phyloP scores from a whole-genome alignment of 257 asterid genomes.

The Cinchona pubescens region DNA sequence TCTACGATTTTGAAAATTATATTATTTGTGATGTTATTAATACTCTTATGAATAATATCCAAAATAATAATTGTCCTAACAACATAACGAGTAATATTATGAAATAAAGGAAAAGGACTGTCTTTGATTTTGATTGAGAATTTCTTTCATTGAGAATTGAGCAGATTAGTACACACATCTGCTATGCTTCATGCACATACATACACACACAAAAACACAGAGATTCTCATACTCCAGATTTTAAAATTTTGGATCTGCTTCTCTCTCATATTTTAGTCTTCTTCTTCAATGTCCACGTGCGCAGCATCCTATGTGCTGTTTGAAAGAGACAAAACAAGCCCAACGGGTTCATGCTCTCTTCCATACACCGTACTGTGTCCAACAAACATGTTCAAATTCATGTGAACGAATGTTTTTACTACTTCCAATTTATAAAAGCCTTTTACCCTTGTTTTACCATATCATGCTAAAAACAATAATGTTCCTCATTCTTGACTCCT shows the following conservation, averaged over 20 bases:
- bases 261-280: background rate
- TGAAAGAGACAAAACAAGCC: conserved; percentile 21
- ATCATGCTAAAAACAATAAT: background rate
- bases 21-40: too few relatives aligned
- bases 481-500: background rate
- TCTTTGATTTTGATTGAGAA: conserved; percentile 35
- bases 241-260: background rate
- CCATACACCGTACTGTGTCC: background rate
- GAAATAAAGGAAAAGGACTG: conserved; percentile 30
- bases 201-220: background rate
- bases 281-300: conserved; percentile 19
- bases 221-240: background rate
- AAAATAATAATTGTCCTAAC: too few relatives aligned
- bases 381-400: background rate
- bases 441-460: background rate
- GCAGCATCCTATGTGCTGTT: conserved; percentile 23
- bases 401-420: conserved; percentile 5
- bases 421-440: background rate
- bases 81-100: too few relatives aligned
- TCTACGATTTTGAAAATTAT: too few relatives aligned
- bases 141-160: conserved; percentile 24
- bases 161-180: background rate
- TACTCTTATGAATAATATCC: too few relatives aligned
- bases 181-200: background rate
- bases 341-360: conserved; percentile 15